Base-by-base conservation (phyloP, 805 yeast species). In the Hanseniaspora singularis region DNA sequence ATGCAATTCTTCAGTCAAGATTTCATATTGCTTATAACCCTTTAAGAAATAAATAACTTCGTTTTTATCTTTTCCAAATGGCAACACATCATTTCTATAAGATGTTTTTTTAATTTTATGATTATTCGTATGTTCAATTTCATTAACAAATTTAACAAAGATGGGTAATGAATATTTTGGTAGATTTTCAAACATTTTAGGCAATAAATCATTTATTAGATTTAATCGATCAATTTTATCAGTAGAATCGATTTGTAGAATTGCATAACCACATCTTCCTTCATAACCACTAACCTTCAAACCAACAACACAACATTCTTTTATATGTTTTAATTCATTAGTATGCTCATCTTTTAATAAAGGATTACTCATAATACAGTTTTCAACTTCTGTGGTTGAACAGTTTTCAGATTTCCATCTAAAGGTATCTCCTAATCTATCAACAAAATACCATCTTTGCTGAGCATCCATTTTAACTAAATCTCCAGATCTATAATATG, bases 341-440 rank as follows among this genome's bases (percentile, higher is more conserved):
- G 33, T 16, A 20, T 61, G 65, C 24, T 66, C 60, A 4, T 64
- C 50, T 14, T 44, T 44, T 3, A 44, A 12, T 1, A 44, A 10
- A n/a, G 48, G 48, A 31, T 44, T 33, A 12, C 32, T 44, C 41
- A 66, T 59, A 24, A 83, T 63, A 58, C 77, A 79, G 57, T 80
- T 82, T 59, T 89, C 96, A 33, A 88, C 96, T 65, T 88, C 96
- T 28, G 88, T 79, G 12, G 96, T 87, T 15, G 92, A 78, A 10
- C 89, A 96, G 61, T 88, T 88, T 65, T 88, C 97, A 2, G 94
- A 81, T 65, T 86, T 89, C 97, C 97, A 88, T 55, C 97, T 72
- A 67, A 83, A 88, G 0, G 96, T 89, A 59, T 88, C 97, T 34
- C 97, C 97, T 57, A 89, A 65, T 57, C 97, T 70, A 67, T 88